These are phyloP conservation scores for grape (Vitis vinifera) DNA, from an alignment of 164 flowering plant genomes.

Conservation along the genomic window ASM3070453v1 NC_081822.1:10754501-10755000, in stretches of 20 bases:
- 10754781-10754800: slow-evolving; percentile 39
- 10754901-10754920: slow-evolving; percentile 43
- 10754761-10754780: background rate
- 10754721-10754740: background rate
- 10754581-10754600: too few species aligned
- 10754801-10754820: slow-evolving; percentile 40
- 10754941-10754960: slow-evolving; percentile 51
- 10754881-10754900: slow-evolving; percentile 45
- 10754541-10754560: background rate
- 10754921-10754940: slow-evolving; percentile 52
- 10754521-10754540: background rate
- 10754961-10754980: slow-evolving; percentile 67
- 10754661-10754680: background rate
- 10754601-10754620: too few species aligned
- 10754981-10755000: slow-evolving; percentile 26
- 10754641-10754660: too few species aligned
- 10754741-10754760: background rate
- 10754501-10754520: background rate
- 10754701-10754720: background rate
- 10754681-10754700: background rate
- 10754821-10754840: slow-evolving; percentile 33
- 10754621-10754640: too few species aligned
- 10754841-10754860: slow-evolving; percentile 33
- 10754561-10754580: background rate
- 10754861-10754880: slow-evolving; percentile 58